phyloP scores from a whole-genome alignment of 163 green algal species.

The Scenedesmus sp. region DNA sequence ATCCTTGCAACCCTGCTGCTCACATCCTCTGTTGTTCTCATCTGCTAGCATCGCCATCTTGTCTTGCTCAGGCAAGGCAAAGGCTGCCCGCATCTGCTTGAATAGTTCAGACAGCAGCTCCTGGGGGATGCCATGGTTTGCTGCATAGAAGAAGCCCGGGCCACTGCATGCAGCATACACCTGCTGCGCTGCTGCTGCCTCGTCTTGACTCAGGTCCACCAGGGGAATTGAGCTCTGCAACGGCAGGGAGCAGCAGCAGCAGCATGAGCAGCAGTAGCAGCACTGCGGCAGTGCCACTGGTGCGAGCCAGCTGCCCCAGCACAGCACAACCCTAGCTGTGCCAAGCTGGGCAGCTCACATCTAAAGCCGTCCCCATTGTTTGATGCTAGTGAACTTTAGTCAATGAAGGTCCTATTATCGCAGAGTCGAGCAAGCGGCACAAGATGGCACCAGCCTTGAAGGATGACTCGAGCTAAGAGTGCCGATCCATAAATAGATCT shows the following conservation, averaged over 20 bases:
- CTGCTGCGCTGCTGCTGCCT: constrained; percentile 42
- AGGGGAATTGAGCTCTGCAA: constrained; percentile 50
- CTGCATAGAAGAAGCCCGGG: constrained; percentile 77
- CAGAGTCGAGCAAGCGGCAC: too few species aligned
- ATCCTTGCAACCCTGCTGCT: background rate
- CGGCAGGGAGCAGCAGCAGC: background rate
- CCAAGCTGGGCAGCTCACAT: background rate
- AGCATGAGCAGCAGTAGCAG: background rate
- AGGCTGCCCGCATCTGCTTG: constrained; percentile 73
- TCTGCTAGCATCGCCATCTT: constrained; percentile 77
- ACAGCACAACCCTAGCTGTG: background rate
- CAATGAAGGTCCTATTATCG: too few species aligned
- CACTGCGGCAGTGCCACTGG: background rate
- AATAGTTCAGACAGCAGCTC: constrained; percentile 72
- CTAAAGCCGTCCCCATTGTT: background rate
- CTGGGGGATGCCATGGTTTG: constrained; percentile 75
- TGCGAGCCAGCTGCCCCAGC: background rate
- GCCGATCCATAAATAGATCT: too few species aligned
- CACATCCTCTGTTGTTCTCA: constrained; percentile 41
- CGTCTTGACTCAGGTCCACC: constrained; percentile 58
- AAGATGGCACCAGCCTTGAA: too few species aligned
- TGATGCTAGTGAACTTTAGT: too few species aligned
- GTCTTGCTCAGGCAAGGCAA: constrained; percentile 76
- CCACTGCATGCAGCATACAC: constrained; percentile 63
- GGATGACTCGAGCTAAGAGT: too few species aligned